Evolutionary conservation across 305 asterid species (phyloP), one percentile per base, ranked within the genome.

Genomic region (Fraxinus albicans): DNA sequence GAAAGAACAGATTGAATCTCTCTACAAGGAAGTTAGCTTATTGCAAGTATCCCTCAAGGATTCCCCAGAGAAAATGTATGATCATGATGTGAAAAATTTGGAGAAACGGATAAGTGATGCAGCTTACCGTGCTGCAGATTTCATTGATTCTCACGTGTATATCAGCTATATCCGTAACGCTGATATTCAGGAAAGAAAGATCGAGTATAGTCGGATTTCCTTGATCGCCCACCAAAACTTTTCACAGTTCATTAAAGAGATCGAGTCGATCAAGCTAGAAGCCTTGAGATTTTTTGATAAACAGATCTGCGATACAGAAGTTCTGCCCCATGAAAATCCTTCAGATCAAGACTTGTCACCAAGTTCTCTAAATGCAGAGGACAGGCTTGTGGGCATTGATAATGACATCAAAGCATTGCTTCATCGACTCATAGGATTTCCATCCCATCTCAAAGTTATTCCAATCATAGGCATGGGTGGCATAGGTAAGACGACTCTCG

Each of bases 381-480:
- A 65, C 44, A 82, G 70, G 53, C 73, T 82, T 31, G 85, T 82
- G 77, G 85, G 81, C 10, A 79, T 76, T 65, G 80, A 60, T 25
- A 25, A 25, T 9, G 80, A 82, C 27, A 38, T 82, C 47, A 53
- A 38, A 8, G 33, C 77, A 33, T 19, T 84, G 78, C 73, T 84
- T 15, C 72, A 65, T 65, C 2, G 67, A 27, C 47, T 84, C 10
- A 84, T 79, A 38, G 77, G 81, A 63, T 13, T 38, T 0, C 65
- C 81, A 13, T 31, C 73, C n/a, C 50, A 76, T 1, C 74, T 76
- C 5, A 76, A 80, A 80, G 81, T 84, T 80, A 29, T 75, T 17
- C 8, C 81, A 29, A 44, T 84, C 65, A 77, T 38, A 13, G 85
- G 85, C 33, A 83, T 83, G 85, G 85, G 76, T 2, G 82, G 85